Conservation (phyloP, 176 grass and related monocot species). For the Triticum dicoccoides region DNA sequence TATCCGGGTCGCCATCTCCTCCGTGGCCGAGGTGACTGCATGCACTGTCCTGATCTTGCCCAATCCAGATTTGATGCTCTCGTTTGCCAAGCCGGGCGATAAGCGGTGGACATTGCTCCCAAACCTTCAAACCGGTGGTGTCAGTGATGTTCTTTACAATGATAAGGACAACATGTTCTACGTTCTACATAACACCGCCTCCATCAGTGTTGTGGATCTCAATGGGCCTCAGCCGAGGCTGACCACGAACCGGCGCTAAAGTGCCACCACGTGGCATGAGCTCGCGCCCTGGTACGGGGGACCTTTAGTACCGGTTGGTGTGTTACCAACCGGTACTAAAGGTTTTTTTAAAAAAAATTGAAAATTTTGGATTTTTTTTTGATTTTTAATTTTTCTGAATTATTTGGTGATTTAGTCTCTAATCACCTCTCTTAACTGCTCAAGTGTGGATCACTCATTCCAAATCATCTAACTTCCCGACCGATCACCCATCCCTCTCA, state of each 20-base stretch:
- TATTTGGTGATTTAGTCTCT: too few species aligned
- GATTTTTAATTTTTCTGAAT: too few species aligned
- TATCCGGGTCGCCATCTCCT: neutral
- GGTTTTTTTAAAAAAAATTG: too few species aligned
- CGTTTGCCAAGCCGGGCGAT: neutral
- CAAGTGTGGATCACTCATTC: too few species aligned
- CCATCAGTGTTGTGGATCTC: neutral
- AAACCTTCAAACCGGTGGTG: neutral
- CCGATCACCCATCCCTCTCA: too few species aligned
- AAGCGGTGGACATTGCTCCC: neutral
- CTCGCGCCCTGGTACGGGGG: too few species aligned
- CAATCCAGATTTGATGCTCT: accelerated
- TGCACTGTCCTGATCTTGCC: neutral
- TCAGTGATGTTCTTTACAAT: neutral
- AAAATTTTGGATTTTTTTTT: too few species aligned
- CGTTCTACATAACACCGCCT: neutral
- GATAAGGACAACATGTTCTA: neutral
- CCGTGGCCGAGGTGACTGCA: neutral
- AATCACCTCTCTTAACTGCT: too few species aligned
- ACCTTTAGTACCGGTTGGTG: too few species aligned
- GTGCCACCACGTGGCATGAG: too few species aligned
- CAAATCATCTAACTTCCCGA: too few species aligned
- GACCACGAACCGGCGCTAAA: neutral
- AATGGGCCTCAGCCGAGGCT: neutral
- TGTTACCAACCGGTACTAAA: too few species aligned